phyloP scores from a whole-genome alignment of 1,284 basidiomycete genomes.

The Cryptococcus sp. region DNA sequence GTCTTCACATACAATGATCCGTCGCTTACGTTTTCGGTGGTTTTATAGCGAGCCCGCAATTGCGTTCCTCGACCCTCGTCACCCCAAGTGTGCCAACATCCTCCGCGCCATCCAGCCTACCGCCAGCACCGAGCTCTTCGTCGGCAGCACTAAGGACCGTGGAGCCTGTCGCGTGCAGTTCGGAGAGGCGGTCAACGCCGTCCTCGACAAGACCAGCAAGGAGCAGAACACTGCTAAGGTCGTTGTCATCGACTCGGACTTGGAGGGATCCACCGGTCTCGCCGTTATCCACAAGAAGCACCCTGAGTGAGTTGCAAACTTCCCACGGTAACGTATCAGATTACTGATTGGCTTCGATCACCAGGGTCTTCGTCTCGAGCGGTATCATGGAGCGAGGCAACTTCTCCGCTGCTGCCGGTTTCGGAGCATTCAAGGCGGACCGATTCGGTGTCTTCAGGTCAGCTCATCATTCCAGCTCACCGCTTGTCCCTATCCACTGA shows the following conservation, averaged over 20 bases:
- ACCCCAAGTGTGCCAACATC: constrained; percentile 61
- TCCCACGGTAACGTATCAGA: no score
- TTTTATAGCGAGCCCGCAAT: constrained; percentile 69
- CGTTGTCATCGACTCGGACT: constrained; percentile 81
- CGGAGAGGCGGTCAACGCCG: constrained; percentile 75
- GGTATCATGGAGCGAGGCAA: constrained; percentile 83
- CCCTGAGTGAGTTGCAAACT: constrained; percentile 59
- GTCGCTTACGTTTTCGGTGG: background rate
- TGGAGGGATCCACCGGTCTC: constrained; percentile 82
- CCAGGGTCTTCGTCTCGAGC: constrained; percentile 69
- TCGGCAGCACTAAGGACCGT: constrained; percentile 69
- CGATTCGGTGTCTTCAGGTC: constrained; percentile 26
- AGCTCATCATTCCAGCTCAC: background rate
- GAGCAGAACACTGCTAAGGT: constrained; percentile 76
- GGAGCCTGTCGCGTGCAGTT: constrained; percentile 79
- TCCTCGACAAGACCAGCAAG: constrained; percentile 70
- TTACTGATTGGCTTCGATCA: background rate
- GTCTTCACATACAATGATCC: background rate
- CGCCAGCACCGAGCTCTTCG: constrained; percentile 62
- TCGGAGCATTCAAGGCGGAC: constrained; percentile 60
- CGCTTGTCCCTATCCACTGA: background rate
- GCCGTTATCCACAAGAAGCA: constrained; percentile 83
- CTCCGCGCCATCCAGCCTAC: constrained; percentile 67
- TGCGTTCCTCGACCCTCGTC: constrained; percentile 67
- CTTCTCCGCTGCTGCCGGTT: constrained; percentile 80